These are phyloP conservation scores for Cyclocybe aegerita DNA, from an alignment of 768 basidiomycete species.

Conservation along the genomic window DNA sequence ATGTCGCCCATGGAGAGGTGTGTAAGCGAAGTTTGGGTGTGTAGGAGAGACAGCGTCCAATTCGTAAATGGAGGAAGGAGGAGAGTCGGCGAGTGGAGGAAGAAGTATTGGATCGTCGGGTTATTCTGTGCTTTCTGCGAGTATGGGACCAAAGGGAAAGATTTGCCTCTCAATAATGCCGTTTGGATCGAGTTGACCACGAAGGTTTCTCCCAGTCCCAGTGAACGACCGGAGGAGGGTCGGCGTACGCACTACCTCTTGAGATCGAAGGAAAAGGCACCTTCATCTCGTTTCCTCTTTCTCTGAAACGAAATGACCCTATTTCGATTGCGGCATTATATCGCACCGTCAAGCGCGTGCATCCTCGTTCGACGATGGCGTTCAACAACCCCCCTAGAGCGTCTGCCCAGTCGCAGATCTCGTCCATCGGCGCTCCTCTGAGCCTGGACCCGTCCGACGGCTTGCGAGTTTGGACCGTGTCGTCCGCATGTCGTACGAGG, in stretches of 20 bases:
- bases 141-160: no score
- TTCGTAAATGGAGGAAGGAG: constrained; percentile 19
- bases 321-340: constrained; percentile 14
- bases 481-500: constrained; percentile 6
- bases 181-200: not conserved
- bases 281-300: constrained; percentile 6
- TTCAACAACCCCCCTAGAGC: constrained; percentile 15
- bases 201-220: constrained; percentile 19
- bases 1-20: constrained; percentile 20
- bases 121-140: not conserved
- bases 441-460: constrained; percentile 14
- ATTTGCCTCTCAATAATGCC: no score
- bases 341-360: constrained; percentile 17
- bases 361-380: constrained; percentile 15
- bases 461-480: constrained; percentile 9
- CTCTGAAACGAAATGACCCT: constrained; percentile 12
- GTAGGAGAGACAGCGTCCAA: constrained; percentile 20
- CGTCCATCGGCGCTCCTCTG: constrained; percentile 7
- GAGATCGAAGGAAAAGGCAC: constrained; percentile 11
- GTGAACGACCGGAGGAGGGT: constrained; percentile 5
- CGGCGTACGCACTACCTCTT: constrained; percentile 5
- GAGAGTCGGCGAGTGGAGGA: constrained; percentile 10
- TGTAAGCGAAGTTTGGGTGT: constrained; percentile 9
- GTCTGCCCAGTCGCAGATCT: constrained; percentile 16
- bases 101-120: constrained; percentile 7